Evolutionary conservation across 1,139 yeast species (phyloP).

Genomic region (Nakaseomyces delphensis): DNA sequence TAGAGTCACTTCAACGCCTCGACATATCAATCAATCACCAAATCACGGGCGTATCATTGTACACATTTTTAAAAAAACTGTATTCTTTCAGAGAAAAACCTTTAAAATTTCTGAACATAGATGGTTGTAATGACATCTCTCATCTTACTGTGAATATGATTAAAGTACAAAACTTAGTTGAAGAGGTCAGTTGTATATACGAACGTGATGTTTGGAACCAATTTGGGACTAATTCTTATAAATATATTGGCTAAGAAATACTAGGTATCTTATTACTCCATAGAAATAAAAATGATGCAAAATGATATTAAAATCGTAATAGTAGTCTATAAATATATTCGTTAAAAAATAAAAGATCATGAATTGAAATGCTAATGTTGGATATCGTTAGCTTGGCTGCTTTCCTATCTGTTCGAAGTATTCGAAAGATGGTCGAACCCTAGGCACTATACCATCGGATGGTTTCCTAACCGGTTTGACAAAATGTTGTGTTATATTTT

Average conservation of each 20-base stretch:
- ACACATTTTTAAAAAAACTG: constrained; percentile 21
- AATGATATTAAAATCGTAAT: background rate
- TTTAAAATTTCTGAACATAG: constrained; percentile 19
- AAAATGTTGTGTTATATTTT: background rate
- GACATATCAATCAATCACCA: constrained; percentile 28
- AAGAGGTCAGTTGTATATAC: constrained; percentile 22
- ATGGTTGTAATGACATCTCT: constrained; percentile 26
- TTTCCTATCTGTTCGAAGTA: constrained; percentile 3
- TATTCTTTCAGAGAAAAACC: constrained; percentile 15
- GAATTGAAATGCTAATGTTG: background rate
- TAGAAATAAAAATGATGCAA: background rate
- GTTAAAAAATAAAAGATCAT: background rate
- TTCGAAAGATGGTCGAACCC: background rate
- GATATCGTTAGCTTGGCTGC: background rate
- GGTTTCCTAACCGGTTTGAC: background rate
- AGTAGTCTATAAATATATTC: background rate
- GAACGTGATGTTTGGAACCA: constrained; percentile 26
- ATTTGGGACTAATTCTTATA: constrained; percentile 27
- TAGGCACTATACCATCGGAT: background rate
- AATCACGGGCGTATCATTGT: constrained; percentile 28
- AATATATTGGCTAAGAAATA: constrained; percentile 8
- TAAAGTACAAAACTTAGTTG: constrained; percentile 17
- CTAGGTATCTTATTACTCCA: background rate
- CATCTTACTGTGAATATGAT: constrained; percentile 25
- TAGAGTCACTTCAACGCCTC: constrained; percentile 16